Evolutionary conservation across 2,329 filamentous ascomycete species (phyloP), one percentile per base, ranked within the genome.

Genomic region (Aspergillus sp.): DNA sequence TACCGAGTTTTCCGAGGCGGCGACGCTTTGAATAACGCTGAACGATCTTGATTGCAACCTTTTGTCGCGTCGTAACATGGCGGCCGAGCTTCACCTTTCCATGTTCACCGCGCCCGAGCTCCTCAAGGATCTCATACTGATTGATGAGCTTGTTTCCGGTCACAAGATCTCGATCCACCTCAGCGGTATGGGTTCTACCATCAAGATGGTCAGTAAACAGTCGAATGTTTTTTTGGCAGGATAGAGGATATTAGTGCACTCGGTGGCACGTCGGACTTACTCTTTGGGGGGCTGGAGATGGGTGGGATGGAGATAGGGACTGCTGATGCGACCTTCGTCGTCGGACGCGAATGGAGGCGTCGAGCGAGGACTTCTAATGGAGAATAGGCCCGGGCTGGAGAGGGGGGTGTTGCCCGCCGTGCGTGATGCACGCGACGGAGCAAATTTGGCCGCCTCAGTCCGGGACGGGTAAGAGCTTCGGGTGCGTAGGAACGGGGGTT

Each of bases 41-140:
- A 50, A 99, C 96, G 70, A 99, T 99, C 80, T 99, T 99, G 84
- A 99, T 97, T 59, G 95, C 95, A 4, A 99, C 94, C 72, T 89
- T 89, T 56, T 91, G 88, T 63, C 85, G 85, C 1, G 86, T 92
- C 58, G 88, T 82, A 49, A 92, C 81, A 73, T 96, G 92, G 57
- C 92, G 87, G 51, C 93, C 95, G 51, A 97, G 84, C 79, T 99
- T 99, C 72, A 99, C 95, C 80, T 98, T 99, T 71, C 95, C 95
- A 74, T 99, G 95, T 70, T 97, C 91, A 54, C 95, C 95, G 61
- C 95, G 90, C 58, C 95, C 95, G 57, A 99, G 91, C 78, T 99
- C 95, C 75, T 96, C 91, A 66, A 98, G 90, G 69, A 99, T 91
- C 77, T 97, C 92, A 79, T 99, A 99, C 73, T 97, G 91, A 72